phyloP scores from a whole-genome alignment of 2,329 filamentous ascomycete genomes.

The Exutisphaerella laricina region DNA sequence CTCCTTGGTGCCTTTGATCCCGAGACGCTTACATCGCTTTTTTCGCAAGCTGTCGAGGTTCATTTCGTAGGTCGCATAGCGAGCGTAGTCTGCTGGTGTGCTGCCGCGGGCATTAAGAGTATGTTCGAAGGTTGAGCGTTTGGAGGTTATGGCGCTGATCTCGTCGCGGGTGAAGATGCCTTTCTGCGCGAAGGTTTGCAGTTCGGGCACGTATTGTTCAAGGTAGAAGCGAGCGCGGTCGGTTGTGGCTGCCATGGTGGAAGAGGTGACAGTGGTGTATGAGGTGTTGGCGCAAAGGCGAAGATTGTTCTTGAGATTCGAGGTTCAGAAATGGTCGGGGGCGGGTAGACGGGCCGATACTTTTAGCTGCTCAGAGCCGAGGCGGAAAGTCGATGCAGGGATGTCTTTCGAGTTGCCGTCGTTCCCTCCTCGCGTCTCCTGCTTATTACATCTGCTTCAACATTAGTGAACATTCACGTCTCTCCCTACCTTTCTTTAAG shows the following conservation, averaged over 20 bases:
- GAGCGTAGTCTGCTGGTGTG: conserved; percentile 70
- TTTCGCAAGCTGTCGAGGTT: conserved; percentile 66
- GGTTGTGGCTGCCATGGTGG: conserved; percentile 69
- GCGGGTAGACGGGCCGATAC: too few species aligned
- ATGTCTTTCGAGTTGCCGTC: background rate
- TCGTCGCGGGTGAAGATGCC: conserved; percentile 88
- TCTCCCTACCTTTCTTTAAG: conserved; percentile 9
- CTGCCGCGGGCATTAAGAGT: conserved; percentile 77
- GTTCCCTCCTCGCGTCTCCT: background rate
- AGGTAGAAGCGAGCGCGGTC: conserved; percentile 95
- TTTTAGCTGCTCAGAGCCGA: too few species aligned
- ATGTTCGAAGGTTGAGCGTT: conserved; percentile 90
- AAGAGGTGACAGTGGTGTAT: background rate
- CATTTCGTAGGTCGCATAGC: conserved; percentile 70
- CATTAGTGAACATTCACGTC: conserved; percentile 6
- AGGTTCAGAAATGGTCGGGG: too few species aligned
- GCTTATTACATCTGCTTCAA: background rate
- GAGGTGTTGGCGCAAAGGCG: background rate
- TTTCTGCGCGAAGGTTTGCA: conserved; percentile 88
- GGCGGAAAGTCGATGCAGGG: too few species aligned
- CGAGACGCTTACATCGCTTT: conserved; percentile 76
- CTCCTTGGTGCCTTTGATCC: conserved; percentile 65
- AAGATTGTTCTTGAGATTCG: background rate
- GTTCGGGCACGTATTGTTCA: conserved; percentile 84
- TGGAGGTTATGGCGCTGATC: conserved; percentile 80